A percentile compares a stretch with the other conserved stretches of the same genome.
These are phyloP conservation scores for Phytopythium mirpurense DNA, from an alignment of 352 stramenopile genomes.

Conservation along the genomic window DNA sequence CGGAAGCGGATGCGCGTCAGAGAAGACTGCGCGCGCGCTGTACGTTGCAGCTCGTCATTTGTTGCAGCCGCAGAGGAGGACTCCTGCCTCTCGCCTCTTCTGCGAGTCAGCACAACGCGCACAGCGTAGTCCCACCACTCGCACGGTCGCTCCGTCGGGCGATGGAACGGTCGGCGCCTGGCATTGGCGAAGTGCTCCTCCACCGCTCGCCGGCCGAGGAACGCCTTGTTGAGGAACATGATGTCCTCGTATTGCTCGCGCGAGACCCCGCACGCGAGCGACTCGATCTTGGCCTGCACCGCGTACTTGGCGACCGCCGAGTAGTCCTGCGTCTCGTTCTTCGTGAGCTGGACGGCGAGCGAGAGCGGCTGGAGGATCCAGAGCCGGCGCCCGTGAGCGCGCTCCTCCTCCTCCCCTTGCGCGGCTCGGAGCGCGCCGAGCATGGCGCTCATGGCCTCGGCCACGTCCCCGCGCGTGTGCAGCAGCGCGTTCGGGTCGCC, in stretches of 20 bases:
- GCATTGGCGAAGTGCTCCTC: slow-evolving; percentile 64
- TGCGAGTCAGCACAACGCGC: slow-evolving; percentile 32
- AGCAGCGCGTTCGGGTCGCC: slow-evolving; percentile 21
- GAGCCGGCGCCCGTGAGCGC: slow-evolving; percentile 9
- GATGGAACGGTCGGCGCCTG: slow-evolving; percentile 51
- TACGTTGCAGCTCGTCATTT: not conserved
- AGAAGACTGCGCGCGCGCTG: not conserved
- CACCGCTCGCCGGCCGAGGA: slow-evolving; percentile 48
- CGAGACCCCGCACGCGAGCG: slow-evolving; percentile 46
- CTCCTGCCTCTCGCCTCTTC: not conserved
- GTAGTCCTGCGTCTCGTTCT: slow-evolving; percentile 77
- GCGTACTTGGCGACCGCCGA: slow-evolving; percentile 61
- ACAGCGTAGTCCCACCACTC: slow-evolving; percentile 81
- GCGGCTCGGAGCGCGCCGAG: slow-evolving; percentile 23
- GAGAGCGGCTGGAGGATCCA: slow-evolving; percentile 56
- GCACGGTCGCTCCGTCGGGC: slow-evolving; percentile 22
- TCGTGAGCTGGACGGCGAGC: slow-evolving; percentile 57
- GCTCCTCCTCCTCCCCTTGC: slow-evolving; percentile 4
- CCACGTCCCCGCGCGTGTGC: slow-evolving; percentile 28
- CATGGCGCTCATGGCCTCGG: slow-evolving; percentile 45
- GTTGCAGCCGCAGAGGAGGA: not conserved
- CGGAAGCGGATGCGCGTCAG: slow-evolving; percentile 17
- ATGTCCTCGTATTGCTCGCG: slow-evolving; percentile 81
- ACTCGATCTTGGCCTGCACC: slow-evolving; percentile 42
- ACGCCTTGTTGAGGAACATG: slow-evolving; percentile 65